Evolutionary conservation across 164 flowering plant species (phyloP).

Genomic region (Dillenia turbinata): DNA sequence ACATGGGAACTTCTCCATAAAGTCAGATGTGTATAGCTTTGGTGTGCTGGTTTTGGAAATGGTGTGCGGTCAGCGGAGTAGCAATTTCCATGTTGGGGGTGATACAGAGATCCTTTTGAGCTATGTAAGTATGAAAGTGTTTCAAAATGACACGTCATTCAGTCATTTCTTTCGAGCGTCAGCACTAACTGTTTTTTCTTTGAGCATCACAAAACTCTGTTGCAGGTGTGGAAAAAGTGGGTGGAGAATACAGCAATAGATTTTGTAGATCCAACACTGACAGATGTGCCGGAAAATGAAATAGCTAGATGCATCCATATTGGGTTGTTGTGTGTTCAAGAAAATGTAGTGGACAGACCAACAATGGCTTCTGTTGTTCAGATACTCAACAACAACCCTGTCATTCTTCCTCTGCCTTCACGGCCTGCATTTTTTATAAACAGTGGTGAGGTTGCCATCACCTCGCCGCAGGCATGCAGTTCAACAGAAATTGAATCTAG

Average conservation of each 20-base stretch:
- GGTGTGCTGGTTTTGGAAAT: conserved; percentile 42
- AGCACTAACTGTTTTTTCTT: no score
- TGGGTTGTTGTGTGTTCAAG: conserved; percentile 32
- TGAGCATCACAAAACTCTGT: no score
- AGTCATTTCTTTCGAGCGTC: no score
- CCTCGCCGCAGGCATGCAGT: no score
- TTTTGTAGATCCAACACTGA: conserved; percentile 12
- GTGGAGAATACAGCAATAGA: conserved; percentile 5
- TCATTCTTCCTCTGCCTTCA: no score
- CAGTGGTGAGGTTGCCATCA: no score
- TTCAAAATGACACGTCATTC: no score
- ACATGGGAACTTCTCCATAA: conserved; percentile 35
- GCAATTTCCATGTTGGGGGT: conserved; percentile 9
- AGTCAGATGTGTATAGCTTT: conserved; percentile 46
- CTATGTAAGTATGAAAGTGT: no score
- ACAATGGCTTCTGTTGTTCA: conserved; percentile 23
- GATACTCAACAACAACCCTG: background rate
- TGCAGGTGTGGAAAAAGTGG: conserved; percentile 25
- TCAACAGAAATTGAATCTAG: no score
- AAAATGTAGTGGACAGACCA: conserved; percentile 14
- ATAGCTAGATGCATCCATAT: conserved; percentile 26
- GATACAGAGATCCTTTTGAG: no score
- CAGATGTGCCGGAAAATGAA: conserved; percentile 5
- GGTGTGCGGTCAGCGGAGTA: conserved; percentile 27
- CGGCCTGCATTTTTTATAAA: no score